These are phyloP conservation scores for Pseudonitzschia delicatissima DNA, from an alignment of 108 stramenopile species.

Conservation along the genomic window DNA sequence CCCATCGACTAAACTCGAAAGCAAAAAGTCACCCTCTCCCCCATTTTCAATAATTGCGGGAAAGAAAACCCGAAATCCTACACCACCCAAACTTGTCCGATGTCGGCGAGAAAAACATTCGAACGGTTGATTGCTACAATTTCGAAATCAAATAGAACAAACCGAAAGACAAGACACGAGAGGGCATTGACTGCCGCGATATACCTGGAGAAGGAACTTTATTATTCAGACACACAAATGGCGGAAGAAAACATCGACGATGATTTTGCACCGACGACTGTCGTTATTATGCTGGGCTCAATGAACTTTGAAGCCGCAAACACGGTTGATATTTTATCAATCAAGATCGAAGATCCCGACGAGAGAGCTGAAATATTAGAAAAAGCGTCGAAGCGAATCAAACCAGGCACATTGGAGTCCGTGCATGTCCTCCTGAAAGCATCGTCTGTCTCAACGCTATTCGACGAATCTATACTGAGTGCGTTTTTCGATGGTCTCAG, in stretches of 20 bases:
- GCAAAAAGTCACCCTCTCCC: too few relatives aligned
- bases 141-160: too few relatives aligned
- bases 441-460: constrained; percentile 8
- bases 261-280: constrained; percentile 7
- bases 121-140: too few relatives aligned
- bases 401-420: constrained; percentile 2
- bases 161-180: too few relatives aligned
- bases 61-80: too few relatives aligned
- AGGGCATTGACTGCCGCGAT: too few relatives aligned
- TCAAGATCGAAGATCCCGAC: constrained; percentile 1
- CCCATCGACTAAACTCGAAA: too few relatives aligned
- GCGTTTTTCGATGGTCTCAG: constrained; percentile 12
- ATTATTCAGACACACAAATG: background rate
- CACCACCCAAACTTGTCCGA: too few relatives aligned
- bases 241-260: background rate
- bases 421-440: constrained; percentile 6
- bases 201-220: too few relatives aligned
- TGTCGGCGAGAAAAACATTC: too few relatives aligned
- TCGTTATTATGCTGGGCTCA: constrained; percentile 6
- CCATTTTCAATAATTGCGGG: too few relatives aligned
- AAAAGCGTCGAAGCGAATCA: background rate
- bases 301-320: constrained; percentile 8
- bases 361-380: background rate
- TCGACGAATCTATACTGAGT: background rate
- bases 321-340: constrained; percentile 1